Evolutionary conservation across 148 eudicot genomes (phyloP), one percentile per base, ranked within the genome.

Genomic region (Rhododendron ferrugineum): DNA sequence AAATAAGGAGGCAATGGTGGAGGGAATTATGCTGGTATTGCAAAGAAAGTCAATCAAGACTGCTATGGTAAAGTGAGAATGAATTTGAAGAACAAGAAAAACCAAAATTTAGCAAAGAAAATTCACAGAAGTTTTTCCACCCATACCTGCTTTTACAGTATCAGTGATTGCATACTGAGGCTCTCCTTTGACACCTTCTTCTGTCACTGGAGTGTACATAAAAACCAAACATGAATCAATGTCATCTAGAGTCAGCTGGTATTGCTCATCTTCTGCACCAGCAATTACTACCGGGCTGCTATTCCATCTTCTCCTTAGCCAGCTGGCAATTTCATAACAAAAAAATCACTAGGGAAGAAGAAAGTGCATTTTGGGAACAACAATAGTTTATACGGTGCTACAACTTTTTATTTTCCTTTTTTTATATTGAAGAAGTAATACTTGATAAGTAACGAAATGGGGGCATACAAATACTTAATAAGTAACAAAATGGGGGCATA

Each of bases 81-180:
- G 47, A 36, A 75, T 37, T 44, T 77, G 1, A 79, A 52, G 18
- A 32, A 30, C 20, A 28, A 54, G 36, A 18, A 49, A 13, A 80
- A 52, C 22, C 15, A 36, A 32, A 80, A n/a, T 64, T 64, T 11
- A 64, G 28, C 30, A 68, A 28, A 30, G 14, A 68, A 66, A 36
- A 58, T 9, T 14, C 11, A 81, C 85, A 52, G 64, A 86, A 76
- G 56, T 79, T 80, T 32, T 64, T 78, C 81, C 70, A 32, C 32
- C 74, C 79, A 36, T 81, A 94, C 99, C 99, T 90, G 99, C 93
- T 93, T 95, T 97, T 77, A 97, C 91, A 88, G 92, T 92, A 87
- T 97, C 99, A 74, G 99, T 97, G 84, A 97, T 97, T 84, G 98
- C 94, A 92, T 95, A 97, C 75, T 97, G 99, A 88, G 99, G 96